Base-by-base conservation (phyloP, 2,329 filamentous ascomycete species). In the Macrophomina phaseolina region DNA sequence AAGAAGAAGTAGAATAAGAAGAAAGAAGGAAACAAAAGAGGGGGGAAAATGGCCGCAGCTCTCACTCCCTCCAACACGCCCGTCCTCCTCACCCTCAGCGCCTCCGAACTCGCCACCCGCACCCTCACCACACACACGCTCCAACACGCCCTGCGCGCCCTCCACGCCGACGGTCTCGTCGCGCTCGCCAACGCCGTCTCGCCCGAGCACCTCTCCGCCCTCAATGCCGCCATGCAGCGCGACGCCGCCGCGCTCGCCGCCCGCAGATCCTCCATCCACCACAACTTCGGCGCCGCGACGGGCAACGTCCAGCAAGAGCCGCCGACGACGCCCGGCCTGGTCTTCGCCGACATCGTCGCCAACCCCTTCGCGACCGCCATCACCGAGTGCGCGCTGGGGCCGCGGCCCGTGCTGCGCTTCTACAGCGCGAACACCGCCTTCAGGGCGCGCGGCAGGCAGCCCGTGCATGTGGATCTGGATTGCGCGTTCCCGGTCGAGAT, bases 401-500 rank as follows among this genome's bases (percentile, higher is more conserved):
- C 80, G 0, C 65, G 69, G 1, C 78, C 79, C 0, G 69, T 71
- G 8, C 70, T 81, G 23, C 75, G 78, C 30, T 81, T 80, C 68
- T 75, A 77, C 61, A 78, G 75, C 65, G 73, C 75, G 9, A 82
- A 82, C 67, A 81, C 79, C 1, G 80, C 79, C 0, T 77, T 81
- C 67, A 74, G 74, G 48, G 78, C 78, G 2, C 64, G 69, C 18
- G 71, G 71, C 28, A 75, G 80, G 2, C 81, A 82, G 68, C 79
- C 80, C 28, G 42, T 49, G 23, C 58, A 62, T 18, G 30, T 49
- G 12, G 58, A 62, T 28, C 53, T 42, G 8, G 53, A 58, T 6
- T 58, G 34, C 18, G n/a, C n/a, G 16, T 84, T 88, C 67, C 87
- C 85, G 0, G 18, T 5, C 8, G 68, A 75, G 0, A 81, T 84